Evolutionary conservation across 257 asterid species (phyloP).

Genomic region (Galeopsis tetrahit): DNA sequence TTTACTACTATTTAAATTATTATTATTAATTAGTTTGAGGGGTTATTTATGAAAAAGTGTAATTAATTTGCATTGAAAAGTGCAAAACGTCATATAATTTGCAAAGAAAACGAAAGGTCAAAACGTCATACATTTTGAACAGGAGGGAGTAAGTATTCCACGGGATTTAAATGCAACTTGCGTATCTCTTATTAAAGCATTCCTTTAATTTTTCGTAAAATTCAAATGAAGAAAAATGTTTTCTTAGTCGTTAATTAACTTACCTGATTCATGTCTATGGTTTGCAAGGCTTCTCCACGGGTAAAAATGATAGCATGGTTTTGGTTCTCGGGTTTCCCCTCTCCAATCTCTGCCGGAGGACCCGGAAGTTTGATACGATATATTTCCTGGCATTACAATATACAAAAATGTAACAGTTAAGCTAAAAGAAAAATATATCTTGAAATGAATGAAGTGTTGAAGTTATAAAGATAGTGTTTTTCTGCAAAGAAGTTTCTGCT

Average conservation of each 20-base stretch:
- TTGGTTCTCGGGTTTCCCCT: slow-evolving; percentile 99
- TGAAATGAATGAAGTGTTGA: background rate
- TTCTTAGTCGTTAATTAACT: background rate
- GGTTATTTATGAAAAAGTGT: too few relatives aligned
- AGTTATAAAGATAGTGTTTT: slow-evolving; percentile 9
- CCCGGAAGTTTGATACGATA: slow-evolving; percentile 99
- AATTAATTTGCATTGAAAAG: too few relatives aligned
- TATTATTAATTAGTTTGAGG: too few relatives aligned
- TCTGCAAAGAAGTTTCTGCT: slow-evolving; percentile 4
- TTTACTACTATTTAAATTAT: too few relatives aligned
- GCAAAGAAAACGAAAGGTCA: too few relatives aligned
- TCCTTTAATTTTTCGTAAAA: background rate
- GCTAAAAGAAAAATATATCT: slow-evolving; percentile 17
- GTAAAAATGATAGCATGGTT: slow-evolving; percentile 97
- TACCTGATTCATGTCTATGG: slow-evolving; percentile 99
- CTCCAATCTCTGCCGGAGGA: slow-evolving; percentile 86
- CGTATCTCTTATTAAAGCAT: background rate
- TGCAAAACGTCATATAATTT: too few relatives aligned
- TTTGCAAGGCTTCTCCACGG: slow-evolving; percentile 99
- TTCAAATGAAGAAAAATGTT: slow-evolving; percentile 7
- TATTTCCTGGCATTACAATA: slow-evolving; percentile 67
- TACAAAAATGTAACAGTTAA: slow-evolving; percentile 15
- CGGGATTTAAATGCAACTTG: background rate
- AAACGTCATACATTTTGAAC: too few relatives aligned
- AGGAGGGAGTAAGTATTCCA: background rate